Evolutionary conservation across 1,139 yeast genomes (phyloP).

Genomic region (Debaryomyces fabryi): DNA sequence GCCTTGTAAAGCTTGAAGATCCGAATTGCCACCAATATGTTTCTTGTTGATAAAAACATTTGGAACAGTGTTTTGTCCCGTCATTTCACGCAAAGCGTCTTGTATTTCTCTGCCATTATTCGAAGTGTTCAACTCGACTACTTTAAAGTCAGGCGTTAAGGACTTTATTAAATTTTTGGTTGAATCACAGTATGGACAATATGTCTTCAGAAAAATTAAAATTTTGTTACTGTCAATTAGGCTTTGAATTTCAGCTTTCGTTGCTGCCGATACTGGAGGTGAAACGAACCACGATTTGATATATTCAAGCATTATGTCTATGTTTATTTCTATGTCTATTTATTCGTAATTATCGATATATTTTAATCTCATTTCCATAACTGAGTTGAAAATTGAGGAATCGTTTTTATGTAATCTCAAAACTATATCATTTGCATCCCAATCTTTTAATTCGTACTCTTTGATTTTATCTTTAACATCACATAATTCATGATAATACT

Average conservation of each 20-base stretch:
- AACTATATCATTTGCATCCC: slow-evolving; percentile 46
- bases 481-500: slow-evolving; percentile 27
- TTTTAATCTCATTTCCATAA: slow-evolving; percentile 31
- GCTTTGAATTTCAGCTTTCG: slow-evolving; percentile 21
- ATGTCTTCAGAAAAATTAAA: slow-evolving; percentile 29
- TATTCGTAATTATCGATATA: slow-evolving; percentile 20
- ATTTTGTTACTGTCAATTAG: slow-evolving; percentile 22
- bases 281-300: slow-evolving; percentile 20
- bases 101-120: slow-evolving; percentile 49
- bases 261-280: slow-evolving; percentile 21
- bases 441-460: slow-evolving; percentile 38
- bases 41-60: slow-evolving; percentile 79
- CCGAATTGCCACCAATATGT: slow-evolving; percentile 90
- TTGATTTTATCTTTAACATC: slow-evolving; percentile 28
- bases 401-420: slow-evolving; percentile 29
- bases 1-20: slow-evolving; percentile 52
- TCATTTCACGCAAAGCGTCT: slow-evolving; percentile 64
- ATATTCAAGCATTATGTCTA: slow-evolving; percentile 17
- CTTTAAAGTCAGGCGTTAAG: slow-evolving; percentile 19
- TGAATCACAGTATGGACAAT: slow-evolving; percentile 32
- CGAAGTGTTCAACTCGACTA: slow-evolving; percentile 27
- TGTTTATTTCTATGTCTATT: slow-evolving; percentile 3
- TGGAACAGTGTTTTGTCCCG: slow-evolving; percentile 90
- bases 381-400: slow-evolving; percentile 24
- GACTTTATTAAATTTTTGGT: slow-evolving; percentile 25